Evolutionary conservation across 805 yeast genomes (phyloP), one percentile per base, ranked within the genome.

Genomic region (Wickerhamomyces chaumierensis): DNA sequence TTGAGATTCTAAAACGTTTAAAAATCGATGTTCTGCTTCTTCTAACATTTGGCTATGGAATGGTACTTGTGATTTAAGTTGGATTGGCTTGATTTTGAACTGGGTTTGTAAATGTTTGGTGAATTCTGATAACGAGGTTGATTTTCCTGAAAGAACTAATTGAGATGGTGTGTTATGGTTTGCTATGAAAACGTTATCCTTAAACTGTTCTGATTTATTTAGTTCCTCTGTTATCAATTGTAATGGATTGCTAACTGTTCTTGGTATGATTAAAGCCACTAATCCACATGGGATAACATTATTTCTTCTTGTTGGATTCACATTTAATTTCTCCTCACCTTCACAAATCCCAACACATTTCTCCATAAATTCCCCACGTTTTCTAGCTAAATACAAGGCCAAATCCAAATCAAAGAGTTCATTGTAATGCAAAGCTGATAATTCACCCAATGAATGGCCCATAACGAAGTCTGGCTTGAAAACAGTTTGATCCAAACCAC

Each of bases 361-460:
- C 41, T 65, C 65, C 69, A 68, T 63, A 34, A 61, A 46, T 33
- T 48, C 40, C 5, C 68, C 72, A 40, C 73, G 48, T 17, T 54
- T 48, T 16, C 60, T 52, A 11, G 66, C 41, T 46, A 51, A 27
- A 43, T 56, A 19, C 2, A 44, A 38, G 1, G 45, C 50, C n/a
- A 37, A 28, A 5, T 38, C 42, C 2, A 20, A 31, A 11, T 48
- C 47, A 20, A 64, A 36, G 6, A 53, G 57, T 2, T 60, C 61
- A 33, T 58, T 49, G 6, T 61, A 47, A 3, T 55, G 42, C 20
- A 62, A 46, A 0, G 69, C 62, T 1, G 68, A 55, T 41, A 62
- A 57, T 45, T 68, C 71, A 7, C 73, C 73, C 18, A 68, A 46
- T 0, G 72, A 67, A 42, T 68, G 71, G 21, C 73, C 73, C 46